Percentiles rank a stretch among this genome's conserved stretches.
These are phyloP conservation scores for Aureobasidium mangrovei DNA, from an alignment of 2,329 filamentous ascomycete species.

Conservation along the genomic window DNA sequence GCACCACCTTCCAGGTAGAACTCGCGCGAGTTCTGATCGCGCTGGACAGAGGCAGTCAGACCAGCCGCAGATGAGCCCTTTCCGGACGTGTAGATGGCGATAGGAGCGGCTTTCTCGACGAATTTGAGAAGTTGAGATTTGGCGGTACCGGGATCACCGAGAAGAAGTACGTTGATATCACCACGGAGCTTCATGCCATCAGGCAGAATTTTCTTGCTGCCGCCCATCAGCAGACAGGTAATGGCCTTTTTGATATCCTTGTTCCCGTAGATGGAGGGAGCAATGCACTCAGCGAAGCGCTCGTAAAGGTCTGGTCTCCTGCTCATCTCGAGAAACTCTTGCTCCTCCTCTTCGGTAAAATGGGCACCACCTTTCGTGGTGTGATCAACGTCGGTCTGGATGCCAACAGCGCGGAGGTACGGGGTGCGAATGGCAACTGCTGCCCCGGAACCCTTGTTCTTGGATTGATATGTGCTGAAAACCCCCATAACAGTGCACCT, in stretches of 20 bases:
- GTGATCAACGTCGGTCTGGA: slow-evolving; percentile 83
- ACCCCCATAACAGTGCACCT: slow-evolving; percentile 94
- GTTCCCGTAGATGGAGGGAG: slow-evolving; percentile 95
- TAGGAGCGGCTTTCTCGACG: slow-evolving; percentile 90
- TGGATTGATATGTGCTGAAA: slow-evolving; percentile 93
- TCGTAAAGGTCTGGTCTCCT: slow-evolving; percentile 86
- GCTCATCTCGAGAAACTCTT: slow-evolving; percentile 89
- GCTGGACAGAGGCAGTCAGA: slow-evolving; percentile 93
- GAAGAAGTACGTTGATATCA: slow-evolving; percentile 93
- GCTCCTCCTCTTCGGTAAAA: slow-evolving; percentile 92
- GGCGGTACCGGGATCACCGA: slow-evolving; percentile 95
- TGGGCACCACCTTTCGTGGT: slow-evolving; percentile 69
- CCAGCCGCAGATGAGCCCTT: slow-evolving; percentile 96
- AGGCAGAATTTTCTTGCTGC: slow-evolving; percentile 93
- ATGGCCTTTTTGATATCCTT: slow-evolving; percentile 96
- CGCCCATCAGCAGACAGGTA: slow-evolving; percentile 82
- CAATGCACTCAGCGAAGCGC: slow-evolving; percentile 82
- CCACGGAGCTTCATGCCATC: slow-evolving; percentile 97
- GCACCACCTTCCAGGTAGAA: slow-evolving; percentile 98
- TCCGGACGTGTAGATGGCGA: slow-evolving; percentile 96
- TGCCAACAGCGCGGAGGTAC: slow-evolving; percentile 85
- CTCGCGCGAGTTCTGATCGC: slow-evolving; percentile 82
- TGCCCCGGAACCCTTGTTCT: slow-evolving; percentile 65
- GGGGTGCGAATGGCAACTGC: slow-evolving; percentile 94
- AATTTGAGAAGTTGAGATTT: slow-evolving; percentile 98